Evolutionary conservation across 2,329 filamentous ascomycete species (phyloP).

Genomic region (Fusarium avenaceum): DNA sequence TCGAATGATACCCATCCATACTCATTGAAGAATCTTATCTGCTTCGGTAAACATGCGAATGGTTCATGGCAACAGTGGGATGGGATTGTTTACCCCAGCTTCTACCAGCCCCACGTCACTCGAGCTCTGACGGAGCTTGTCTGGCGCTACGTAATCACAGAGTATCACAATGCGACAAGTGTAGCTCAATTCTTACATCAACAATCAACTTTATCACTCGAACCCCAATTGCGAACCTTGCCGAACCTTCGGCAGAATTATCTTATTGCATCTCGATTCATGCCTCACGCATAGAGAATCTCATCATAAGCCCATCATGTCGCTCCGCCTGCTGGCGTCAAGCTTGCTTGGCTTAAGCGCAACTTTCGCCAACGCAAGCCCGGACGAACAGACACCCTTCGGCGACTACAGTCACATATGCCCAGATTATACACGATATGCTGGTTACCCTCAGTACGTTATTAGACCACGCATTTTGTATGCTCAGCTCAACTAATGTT

Average conservation of each 20-base stretch:
- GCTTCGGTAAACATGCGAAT: too few relatives aligned
- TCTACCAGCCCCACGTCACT: constrained; percentile 25
- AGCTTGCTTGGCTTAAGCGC: constrained; percentile 48
- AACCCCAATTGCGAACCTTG: neutral
- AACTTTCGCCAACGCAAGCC: constrained; percentile 38
- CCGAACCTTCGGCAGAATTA: neutral
- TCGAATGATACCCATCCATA: constrained; percentile 44
- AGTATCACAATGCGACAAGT: constrained; percentile 32
- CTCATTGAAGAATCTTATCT: neutral
- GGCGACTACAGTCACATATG: constrained; percentile 51
- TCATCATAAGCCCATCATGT: constrained; percentile 40
- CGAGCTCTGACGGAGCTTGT: constrained; percentile 14
- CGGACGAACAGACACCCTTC: constrained; percentile 47
- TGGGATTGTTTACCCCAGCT: constrained; percentile 14
- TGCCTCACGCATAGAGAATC: neutral
- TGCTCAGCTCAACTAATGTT: constrained; percentile 13
- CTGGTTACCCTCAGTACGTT: constrained; percentile 57
- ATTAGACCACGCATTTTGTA: too few relatives aligned
- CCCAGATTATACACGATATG: constrained; percentile 59
- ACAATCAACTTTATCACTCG: neutral
- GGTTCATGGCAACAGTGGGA: neutral
- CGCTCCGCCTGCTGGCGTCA: constrained; percentile 45
- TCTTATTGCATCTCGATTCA: neutral
- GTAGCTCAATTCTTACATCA: constrained; percentile 11
- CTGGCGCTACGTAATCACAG: constrained; percentile 38